Evolutionary conservation across 2,329 filamentous ascomycete species (phyloP), one percentile per base, ranked within the genome.

Genomic region (Aschersonia sp.): DNA sequence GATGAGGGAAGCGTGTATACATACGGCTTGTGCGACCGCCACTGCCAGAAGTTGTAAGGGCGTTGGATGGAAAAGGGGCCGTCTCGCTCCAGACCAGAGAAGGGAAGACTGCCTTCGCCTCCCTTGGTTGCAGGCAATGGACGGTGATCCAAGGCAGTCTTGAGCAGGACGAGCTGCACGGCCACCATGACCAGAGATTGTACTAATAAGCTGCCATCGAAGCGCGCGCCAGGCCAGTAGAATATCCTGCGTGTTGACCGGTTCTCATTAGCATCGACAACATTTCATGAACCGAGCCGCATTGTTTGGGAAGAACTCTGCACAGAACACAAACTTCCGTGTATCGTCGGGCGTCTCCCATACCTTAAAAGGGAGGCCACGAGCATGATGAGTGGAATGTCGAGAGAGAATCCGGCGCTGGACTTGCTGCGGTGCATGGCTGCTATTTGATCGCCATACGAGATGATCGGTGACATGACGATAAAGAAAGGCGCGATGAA

Each of bases 1-100:
- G 20, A 12, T 28, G 45, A 28, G 5, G 42, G 31, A 20, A 48
- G 35, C 28, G 9, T 31, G 5, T 5, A 30, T 3, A 70, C 75
- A 51, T 61, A 82, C 68, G 84, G 84, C 56, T 80, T 80, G 5
- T 80, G 73, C 28, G 77, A 78, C 49, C 79, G 74, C 86, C 86
- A 91, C 63, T 86, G 84, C 86, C 86, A 91, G 62, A 91, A 91
- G 57, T 80, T 76, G 60, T 81, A 89, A 1, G 85, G 85, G 30
- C 85, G 71, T 51, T 69, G 71, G n/a, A 58, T 58, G 7, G 57
- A 56, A 50, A 59, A 59, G 5, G 58, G 30, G 7, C 61, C 66
- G 52, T 71, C 67, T 40, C 70, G 61, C 5, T 68, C 58, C 4
- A 49, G 45, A 29, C 73, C 75, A 2, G 75, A 70, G 61, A 89